Evolutionary conservation across 1,284 basidiomycete genomes (phyloP), one percentile per base, ranked within the genome.

Genomic region (Ceratobasidium theobromae): DNA sequence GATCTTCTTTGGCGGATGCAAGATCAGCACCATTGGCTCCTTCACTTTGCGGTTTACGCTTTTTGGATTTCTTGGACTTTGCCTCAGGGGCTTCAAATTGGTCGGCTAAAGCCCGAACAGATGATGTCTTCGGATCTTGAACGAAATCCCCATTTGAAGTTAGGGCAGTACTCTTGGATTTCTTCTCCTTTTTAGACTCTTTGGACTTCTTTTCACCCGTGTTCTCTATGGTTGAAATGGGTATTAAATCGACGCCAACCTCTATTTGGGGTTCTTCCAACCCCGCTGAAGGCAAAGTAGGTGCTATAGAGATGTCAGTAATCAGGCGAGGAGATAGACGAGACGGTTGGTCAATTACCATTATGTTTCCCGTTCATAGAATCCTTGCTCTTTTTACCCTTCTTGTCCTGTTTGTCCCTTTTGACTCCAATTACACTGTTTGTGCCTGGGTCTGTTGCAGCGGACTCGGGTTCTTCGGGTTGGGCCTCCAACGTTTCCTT

Each of bases 131-230:
- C 72, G 69, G 46, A 72, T 70, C 62, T 70, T 71, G 53, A 67
- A 69, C 60, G 71, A 72, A 43, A 73, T 72, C 69, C 71, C 45
- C 67, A 38, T 38, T 16, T 38, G 35, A 16, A 16, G 35, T 68
- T 30, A n/a, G n/a, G 66, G 52, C 53, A 40, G 54, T 43, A 38
- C 54, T 25, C 64, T 53, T 70, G 53, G 71, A 58, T 21, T 67
- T 68, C 32, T 69, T 73, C 58, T 73, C 70, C 60, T 70, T 69
- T 70, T 75, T 74, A 12, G 9, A 25, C 25, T 64, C 49, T 65
- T 70, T 73, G 69, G 71, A 71, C 57, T 73, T 73, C 70, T 71
- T 71, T 55, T 73, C 72, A 57, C 75, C 74, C 69, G 73, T 72
- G 67, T 76, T 77, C 65, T 68, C 69, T 48, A 53, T 53, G 1